Conservation (phyloP, 768 basidiomycete species). For the Panaeolus cyanescens region DNA sequence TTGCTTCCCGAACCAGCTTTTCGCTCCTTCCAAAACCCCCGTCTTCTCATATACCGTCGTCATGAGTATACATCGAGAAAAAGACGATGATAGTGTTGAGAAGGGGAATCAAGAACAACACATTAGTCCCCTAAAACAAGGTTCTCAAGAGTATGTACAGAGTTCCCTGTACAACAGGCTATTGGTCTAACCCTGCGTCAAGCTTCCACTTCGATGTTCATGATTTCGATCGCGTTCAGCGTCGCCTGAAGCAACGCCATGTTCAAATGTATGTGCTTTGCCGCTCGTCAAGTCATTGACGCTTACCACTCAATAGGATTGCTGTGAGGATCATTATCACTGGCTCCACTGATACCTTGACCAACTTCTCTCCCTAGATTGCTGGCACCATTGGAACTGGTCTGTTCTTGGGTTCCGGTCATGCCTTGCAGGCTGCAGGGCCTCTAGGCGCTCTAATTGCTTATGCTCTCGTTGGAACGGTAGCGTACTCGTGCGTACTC, state of each 20-base stretch:
- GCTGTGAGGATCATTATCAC: conserved; percentile 43
- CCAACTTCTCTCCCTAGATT: conserved; percentile 39
- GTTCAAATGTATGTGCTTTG: conserved; percentile 63
- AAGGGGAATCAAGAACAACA: not conserved
- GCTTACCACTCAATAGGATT: conserved; percentile 42
- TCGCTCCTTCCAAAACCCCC: not conserved
- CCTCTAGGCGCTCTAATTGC: conserved; percentile 69
- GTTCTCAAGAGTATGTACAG: not conserved
- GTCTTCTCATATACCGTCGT: not conserved
- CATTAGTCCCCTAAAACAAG: not conserved
- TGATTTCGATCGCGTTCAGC: conserved; percentile 71
- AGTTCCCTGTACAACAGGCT: not conserved
- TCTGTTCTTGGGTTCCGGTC: conserved; percentile 71
- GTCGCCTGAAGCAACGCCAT: conserved; percentile 75
- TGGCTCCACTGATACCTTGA: not conserved
- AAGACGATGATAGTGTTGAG: conserved; percentile 1
- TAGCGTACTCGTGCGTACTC: conserved; percentile 58
- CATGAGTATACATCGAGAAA: not conserved
- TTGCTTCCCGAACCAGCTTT: not conserved
- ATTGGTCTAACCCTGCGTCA: not conserved
- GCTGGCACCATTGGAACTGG: conserved; percentile 79
- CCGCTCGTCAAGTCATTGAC: not conserved
- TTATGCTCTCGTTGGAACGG: conserved; percentile 63
- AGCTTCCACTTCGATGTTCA: conserved; percentile 56
- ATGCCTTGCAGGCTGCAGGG: conserved; percentile 59